Conservation (phyloP, 257 asterid genomes). For the Schizonepeta tenuifolia region DNA sequence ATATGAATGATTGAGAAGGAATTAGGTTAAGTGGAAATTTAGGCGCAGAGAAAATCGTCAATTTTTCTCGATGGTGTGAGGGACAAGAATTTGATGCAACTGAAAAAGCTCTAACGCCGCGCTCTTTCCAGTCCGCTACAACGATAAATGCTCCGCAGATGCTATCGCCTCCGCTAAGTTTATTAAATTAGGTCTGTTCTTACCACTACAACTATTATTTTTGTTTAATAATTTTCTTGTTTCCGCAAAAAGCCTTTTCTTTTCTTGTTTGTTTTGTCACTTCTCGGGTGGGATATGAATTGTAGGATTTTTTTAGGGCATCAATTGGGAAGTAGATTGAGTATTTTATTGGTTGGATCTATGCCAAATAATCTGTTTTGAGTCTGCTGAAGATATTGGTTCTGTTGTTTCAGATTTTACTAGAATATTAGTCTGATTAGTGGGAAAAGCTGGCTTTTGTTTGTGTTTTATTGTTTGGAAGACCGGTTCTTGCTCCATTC, state of each 20-base stretch:
- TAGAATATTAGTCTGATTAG: neutral
- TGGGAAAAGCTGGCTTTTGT: too few relatives aligned
- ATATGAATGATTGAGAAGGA: too few relatives aligned
- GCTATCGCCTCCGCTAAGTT: conserved; percentile 87
- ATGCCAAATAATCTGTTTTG: conserved; percentile 7
- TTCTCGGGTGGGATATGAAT: neutral
- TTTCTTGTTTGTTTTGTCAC: neutral
- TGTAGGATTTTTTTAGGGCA: neutral
- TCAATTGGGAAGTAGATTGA: conserved; percentile 13
- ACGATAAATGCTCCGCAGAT: too few relatives aligned
- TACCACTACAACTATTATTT: neutral
- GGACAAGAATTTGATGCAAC: conserved; percentile 95
- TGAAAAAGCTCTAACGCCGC: conserved; percentile 86
- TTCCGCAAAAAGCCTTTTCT: neutral
- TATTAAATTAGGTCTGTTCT: conserved; percentile 72
- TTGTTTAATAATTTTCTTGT: neutral
- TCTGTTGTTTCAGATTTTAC: conserved; percentile 2
- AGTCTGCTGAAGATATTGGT: neutral
- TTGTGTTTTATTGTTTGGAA: too few relatives aligned
- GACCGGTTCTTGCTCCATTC: too few relatives aligned
- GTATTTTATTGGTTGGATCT: neutral
- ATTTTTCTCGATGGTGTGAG: conserved; percentile 82
- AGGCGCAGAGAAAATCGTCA: conserved; percentile 54
- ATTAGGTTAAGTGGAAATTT: conserved; percentile 41
- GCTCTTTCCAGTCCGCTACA: too few relatives aligned